A percentile compares a stretch with the other conserved stretches of the same genome.
These are phyloP conservation scores for Juglanconis oblonga DNA, from an alignment of 2,329 filamentous ascomycete species.

Conservation along the genomic window DNA sequence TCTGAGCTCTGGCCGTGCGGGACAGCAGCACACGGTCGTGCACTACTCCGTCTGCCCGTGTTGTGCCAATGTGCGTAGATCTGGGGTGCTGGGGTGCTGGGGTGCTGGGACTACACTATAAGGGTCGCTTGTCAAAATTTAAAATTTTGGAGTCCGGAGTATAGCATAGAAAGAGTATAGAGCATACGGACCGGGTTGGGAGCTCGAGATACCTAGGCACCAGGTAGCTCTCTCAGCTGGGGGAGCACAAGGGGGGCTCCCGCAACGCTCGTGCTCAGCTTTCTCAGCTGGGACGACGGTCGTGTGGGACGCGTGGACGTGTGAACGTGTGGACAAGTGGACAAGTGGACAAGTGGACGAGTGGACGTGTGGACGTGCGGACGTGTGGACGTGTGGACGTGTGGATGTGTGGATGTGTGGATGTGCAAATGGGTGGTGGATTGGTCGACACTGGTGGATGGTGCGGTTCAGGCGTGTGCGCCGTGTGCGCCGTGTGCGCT, in stretches of 20 bases:
- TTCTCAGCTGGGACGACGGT: not conserved
- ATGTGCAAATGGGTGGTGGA: no score
- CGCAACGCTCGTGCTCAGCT: not conserved
- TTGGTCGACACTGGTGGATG: no score
- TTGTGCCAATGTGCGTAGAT: no score
- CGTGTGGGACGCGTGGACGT: not conserved
- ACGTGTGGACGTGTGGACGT: no score
- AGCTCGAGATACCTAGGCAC: not conserved
- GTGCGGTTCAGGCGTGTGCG: no score
- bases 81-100: no score
- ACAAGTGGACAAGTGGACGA: no score
- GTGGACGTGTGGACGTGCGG: no score
- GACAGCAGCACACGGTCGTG: no score
- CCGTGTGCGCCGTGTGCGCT: not conserved
- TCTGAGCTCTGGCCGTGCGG: not conserved
- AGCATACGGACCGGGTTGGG: constrained; percentile 1
- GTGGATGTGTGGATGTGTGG: no score
- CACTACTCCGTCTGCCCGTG: no score
- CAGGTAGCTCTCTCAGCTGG: not conserved
- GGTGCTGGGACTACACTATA: not conserved
- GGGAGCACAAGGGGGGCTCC: not conserved
- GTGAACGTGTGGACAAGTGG: no score
- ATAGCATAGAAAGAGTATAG: not conserved
- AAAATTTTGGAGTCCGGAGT: not conserved
- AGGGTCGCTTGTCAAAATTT: not conserved